A percentile compares a stretch with the other conserved stretches of the same genome.
phyloP scores from a whole-genome alignment of 2,329 filamentous ascomycete genomes.

The Rhynchosporium secalis region DNA sequence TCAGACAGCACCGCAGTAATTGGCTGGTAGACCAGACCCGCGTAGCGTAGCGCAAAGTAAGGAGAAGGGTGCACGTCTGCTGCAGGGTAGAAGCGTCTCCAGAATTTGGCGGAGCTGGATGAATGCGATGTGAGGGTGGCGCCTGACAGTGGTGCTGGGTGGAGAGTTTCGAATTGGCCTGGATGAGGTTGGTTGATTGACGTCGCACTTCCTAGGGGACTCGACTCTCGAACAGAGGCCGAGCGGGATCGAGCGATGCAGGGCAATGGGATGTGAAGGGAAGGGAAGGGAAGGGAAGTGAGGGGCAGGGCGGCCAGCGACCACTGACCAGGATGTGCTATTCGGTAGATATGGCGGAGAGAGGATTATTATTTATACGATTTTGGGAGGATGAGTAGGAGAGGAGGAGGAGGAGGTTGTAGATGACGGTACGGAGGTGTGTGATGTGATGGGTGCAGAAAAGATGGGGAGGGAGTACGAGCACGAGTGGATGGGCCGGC shows the following conservation, averaged over 20 bases:
- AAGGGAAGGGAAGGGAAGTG: too few species aligned
- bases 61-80: conserved; percentile 11
- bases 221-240: conserved; percentile 27
- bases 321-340: conserved; percentile 16
- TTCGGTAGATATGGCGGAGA: neutral
- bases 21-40: conserved; percentile 22
- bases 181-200: conserved; percentile 33
- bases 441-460: conserved; percentile 10
- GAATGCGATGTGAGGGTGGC: neutral
- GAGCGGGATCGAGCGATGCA: conserved; percentile 29
- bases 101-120: conserved; percentile 18
- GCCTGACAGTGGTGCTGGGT: conserved; percentile 24
- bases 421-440: neutral
- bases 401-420: neutral
- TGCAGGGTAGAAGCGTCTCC: conserved; percentile 8
- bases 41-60: neutral
- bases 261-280: conserved; percentile 5
- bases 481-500: conserved; percentile 4
- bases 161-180: conserved; percentile 35
- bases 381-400: neutral
- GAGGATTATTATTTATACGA: conserved; percentile 3
- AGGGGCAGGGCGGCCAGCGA: conserved; percentile 13
- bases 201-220: conserved; percentile 36
- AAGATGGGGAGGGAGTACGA: neutral
- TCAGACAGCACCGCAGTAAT: conserved; percentile 14